Evolutionary conservation across 192 early-diverging fungal genomes (phyloP), one percentile per base, ranked within the genome.

Genomic region (Piromyces finnis): DNA sequence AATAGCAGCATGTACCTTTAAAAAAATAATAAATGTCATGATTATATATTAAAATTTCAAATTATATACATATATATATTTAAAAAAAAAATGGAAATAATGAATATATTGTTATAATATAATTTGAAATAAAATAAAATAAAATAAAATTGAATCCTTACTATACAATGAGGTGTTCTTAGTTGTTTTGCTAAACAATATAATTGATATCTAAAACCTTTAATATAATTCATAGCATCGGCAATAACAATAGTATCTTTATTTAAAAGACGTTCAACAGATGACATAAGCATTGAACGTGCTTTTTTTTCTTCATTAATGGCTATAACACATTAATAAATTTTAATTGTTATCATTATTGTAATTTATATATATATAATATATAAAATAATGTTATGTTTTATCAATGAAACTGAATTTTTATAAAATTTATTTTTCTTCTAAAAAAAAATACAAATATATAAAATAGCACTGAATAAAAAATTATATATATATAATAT

Each of bases 191-290:
- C 91, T 22, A 96, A 86, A 83, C 95, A 96, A 86, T 95, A 96
- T 28, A 98, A 88, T 85, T 98, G 96, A 86, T 98, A 99, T 81
- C 98, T 88, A 83, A 95, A 95, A 11, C 98, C 97, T 87, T 99
- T 99, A 85, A 99, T 98, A 86, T 98, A 98, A 85, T 99, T 99
- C 82, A 97, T 84, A n/a, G 89, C 88, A 82, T 99, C 98, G 12
- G 90, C 94, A 78, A 99, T 96, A 17, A 98, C 92, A 77, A 99
- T 88, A 79, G 88, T 86, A n/a, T 97, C 93, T 78, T 91, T 91
- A 29, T 92, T 90, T 35, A 98, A 84, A 3, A 90, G 83, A 36
- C 98, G 86, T 83, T 98, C 96, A 29, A 97, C 93, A 0, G 96
- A 93, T 0, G 97, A 98, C 80, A 98, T 83, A 51, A 98, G 84